Percentiles rank a stretch among this genome's conserved stretches.
Conservation (phyloP, 2,329 filamentous ascomycete genomes). For the Penicillium sp. region DNA sequence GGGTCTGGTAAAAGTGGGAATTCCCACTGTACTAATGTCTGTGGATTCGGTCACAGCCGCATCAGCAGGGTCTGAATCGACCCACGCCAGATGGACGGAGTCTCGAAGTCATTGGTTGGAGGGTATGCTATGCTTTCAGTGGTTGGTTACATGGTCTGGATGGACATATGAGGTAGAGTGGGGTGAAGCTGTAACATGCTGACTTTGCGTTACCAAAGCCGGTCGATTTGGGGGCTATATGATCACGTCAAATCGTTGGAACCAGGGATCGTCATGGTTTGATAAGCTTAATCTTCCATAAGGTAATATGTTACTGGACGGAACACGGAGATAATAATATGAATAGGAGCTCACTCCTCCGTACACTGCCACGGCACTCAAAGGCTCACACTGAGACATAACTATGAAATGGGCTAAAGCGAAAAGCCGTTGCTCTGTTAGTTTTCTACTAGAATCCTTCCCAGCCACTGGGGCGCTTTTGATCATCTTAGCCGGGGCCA, state of each 20-base stretch:
- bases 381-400: background rate
- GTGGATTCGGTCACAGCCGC: conserved; percentile 1
- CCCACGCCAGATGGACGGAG: background rate
- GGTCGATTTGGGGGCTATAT: background rate
- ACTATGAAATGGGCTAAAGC: background rate
- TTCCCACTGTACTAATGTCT: background rate
- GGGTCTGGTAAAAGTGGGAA: conserved; percentile 1
- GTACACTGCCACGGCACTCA: background rate
- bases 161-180: background rate
- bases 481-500: background rate
- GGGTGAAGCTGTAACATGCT: background rate
- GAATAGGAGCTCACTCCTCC: background rate
- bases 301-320: background rate
- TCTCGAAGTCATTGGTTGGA: background rate
- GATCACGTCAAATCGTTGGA: background rate
- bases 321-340: too few relatives aligned
- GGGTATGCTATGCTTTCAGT: background rate
- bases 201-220: background rate
- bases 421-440: background rate
- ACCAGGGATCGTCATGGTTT: background rate
- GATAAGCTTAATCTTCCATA: background rate
- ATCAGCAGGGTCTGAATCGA: background rate
- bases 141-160: background rate
- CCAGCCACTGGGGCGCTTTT: too few relatives aligned
- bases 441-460: background rate